phyloP scores from a whole-genome alignment of 2,329 filamentous ascomycete species.

The Fusarium sp. region DNA sequence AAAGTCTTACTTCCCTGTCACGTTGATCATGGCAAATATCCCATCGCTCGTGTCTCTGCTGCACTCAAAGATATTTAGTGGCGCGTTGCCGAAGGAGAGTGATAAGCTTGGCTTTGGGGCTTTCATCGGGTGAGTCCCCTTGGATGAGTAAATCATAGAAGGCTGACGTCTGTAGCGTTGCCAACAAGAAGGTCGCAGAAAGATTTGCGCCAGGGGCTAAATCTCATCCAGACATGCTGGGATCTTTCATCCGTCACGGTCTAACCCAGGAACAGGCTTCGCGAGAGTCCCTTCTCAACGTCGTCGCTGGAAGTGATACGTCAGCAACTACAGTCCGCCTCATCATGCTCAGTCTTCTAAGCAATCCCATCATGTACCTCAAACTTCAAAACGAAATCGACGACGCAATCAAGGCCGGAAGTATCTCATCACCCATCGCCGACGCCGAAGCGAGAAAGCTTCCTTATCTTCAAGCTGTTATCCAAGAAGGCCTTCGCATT shows the following conservation, averaged over 20 bases:
- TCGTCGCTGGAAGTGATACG: constrained; percentile 53
- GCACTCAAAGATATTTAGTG: neutral
- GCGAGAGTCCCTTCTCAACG: constrained; percentile 47
- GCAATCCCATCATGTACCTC: constrained; percentile 56
- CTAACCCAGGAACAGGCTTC: constrained; percentile 47
- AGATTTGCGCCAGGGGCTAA: neutral
- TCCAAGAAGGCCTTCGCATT: constrained; percentile 60
- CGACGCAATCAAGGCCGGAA: constrained; percentile 53
- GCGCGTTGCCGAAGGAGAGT: constrained; percentile 50
- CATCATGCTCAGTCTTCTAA: constrained; percentile 62
- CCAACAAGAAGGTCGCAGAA: constrained; percentile 6
- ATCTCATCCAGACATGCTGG: constrained; percentile 50
- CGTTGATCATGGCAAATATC: neutral
- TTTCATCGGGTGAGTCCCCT: neutral
- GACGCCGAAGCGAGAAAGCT: constrained; percentile 50
- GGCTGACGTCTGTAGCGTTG: constrained; percentile 11
- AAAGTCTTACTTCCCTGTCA: constrained; percentile 1
- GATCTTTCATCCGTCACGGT: constrained; percentile 53
- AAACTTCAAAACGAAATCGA: constrained; percentile 62
- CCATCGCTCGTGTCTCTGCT: neutral
- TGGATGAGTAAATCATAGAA: neutral
- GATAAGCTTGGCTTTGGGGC: constrained; percentile 38
- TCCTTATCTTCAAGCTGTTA: constrained; percentile 60
- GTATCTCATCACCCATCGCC: constrained; percentile 32
- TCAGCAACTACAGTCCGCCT: constrained; percentile 52